Conservation (phyloP, 371 early-diverging fungal species). For the Circinella minor region DNA sequence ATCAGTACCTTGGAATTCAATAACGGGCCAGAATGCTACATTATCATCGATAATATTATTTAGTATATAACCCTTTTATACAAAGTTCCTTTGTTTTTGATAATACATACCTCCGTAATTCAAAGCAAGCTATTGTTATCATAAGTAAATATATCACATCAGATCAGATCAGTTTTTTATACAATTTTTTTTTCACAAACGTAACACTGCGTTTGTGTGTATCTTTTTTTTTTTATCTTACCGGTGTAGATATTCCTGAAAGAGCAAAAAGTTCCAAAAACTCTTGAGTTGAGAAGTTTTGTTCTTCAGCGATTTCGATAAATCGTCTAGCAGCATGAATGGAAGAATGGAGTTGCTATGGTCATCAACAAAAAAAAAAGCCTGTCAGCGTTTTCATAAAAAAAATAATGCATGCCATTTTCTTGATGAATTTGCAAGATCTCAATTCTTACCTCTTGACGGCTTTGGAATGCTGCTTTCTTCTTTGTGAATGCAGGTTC, state of each 20-base stretch:
- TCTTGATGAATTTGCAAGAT: background rate
- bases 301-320: slow-evolving; percentile 48
- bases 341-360: slow-evolving; percentile 40
- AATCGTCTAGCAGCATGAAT: slow-evolving; percentile 33
- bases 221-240: slow-evolving; percentile 27
- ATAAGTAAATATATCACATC: background rate
- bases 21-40: slow-evolving; percentile 75
- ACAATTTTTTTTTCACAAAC: background rate
- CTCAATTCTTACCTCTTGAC: slow-evolving; percentile 38
- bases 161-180: no score
- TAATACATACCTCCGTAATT: slow-evolving; percentile 48
- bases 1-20: slow-evolving; percentile 70
- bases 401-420: slow-evolving; percentile 18
- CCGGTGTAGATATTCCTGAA: slow-evolving; percentile 49
- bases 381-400: background rate
- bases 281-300: slow-evolving; percentile 35
- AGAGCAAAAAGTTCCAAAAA: slow-evolving; percentile 29
- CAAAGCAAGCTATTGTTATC: slow-evolving; percentile 38
- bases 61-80: background rate
- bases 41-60: slow-evolving; percentile 8
- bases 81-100: background rate
- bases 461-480: slow-evolving; percentile 33
- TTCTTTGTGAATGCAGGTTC: slow-evolving; percentile 53
- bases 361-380: background rate
- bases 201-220: background rate